Conservation (phyloP, 2,329 filamentous ascomycete species). For the Westerdykella ornata region DNA sequence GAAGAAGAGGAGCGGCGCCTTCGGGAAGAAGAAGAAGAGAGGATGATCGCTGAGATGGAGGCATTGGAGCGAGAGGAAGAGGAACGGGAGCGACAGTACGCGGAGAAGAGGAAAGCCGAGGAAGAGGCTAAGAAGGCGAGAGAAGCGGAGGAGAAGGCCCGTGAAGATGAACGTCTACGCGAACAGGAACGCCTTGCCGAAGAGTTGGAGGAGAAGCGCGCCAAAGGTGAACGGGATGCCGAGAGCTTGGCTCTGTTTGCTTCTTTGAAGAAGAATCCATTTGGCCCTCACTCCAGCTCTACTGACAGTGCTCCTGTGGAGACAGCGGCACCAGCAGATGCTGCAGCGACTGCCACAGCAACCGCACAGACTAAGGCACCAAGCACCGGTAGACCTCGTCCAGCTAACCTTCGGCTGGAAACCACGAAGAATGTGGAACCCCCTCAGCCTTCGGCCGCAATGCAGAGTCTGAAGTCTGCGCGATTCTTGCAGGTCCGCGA, state of each 20-base stretch:
- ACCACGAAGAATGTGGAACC: conserved; percentile 84
- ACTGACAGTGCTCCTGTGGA: conserved; percentile 29
- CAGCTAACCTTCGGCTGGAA: conserved; percentile 79
- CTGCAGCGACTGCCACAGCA: conserved; percentile 21
- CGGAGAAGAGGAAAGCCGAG: conserved; percentile 61
- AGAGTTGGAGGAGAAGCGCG: conserved; percentile 39
- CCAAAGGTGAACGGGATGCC: conserved; percentile 40
- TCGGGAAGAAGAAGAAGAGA: conserved; percentile 44
- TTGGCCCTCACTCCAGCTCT: conserved; percentile 37
- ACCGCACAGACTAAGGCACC: conserved; percentile 30
- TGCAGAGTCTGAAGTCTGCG: conserved; percentile 87
- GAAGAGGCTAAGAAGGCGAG: conserved; percentile 55
- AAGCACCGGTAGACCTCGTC: conserved; percentile 65
- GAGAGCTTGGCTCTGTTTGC: conserved; percentile 41
- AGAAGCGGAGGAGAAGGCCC: conserved; percentile 38
- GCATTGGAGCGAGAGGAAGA: conserved; percentile 43
- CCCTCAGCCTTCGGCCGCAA: conserved; percentile 84
- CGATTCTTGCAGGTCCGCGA: conserved; percentile 77
- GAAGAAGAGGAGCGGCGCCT: conserved; percentile 31
- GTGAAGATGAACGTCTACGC: conserved; percentile 50
- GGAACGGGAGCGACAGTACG: conserved; percentile 64
- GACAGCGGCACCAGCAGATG: conserved; percentile 42
- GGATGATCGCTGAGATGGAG: conserved; percentile 60
- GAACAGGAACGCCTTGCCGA: conserved; percentile 46
- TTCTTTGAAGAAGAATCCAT: conserved; percentile 43